A percentile compares a stretch with the other conserved stretches of the same genome.
Evolutionary conservation across 2,329 filamentous ascomycete genomes (phyloP).

Genomic region (Diaporthe sp.): DNA sequence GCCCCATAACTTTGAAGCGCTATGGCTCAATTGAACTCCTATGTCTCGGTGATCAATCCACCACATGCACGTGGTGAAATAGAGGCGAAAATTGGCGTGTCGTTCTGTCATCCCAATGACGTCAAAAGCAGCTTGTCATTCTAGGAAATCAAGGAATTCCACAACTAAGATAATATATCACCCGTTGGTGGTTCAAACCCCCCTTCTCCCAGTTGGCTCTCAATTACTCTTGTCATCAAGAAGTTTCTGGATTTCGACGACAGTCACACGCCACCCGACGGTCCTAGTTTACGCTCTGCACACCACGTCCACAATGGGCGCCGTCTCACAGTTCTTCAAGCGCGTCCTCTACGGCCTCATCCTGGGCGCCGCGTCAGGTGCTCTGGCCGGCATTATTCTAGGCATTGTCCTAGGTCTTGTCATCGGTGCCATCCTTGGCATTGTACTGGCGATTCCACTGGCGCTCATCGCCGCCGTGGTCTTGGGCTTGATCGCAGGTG

Average conservation of each 20-base stretch:
- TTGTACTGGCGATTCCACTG: conserved; percentile 17
- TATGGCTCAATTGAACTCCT: not conserved
- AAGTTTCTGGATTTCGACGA: too few species aligned
- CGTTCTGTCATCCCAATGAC: conserved; percentile 13
- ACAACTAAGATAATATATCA: not conserved
- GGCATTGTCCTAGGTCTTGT: conserved; percentile 26
- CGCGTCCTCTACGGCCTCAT: conserved; percentile 32
- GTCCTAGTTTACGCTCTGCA: not conserved
- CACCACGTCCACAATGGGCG: conserved; percentile 1
- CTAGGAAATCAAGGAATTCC: conserved; percentile 9
- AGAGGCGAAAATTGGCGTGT: not conserved
- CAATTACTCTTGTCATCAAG: not conserved
- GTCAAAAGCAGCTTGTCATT: conserved; percentile 12
- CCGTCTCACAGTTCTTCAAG: conserved; percentile 31
- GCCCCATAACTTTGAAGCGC: too few species aligned
- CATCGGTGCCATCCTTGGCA: conserved; percentile 21
- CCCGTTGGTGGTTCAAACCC: too few species aligned
- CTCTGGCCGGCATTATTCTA: conserved; percentile 10
- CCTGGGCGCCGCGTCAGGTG: conserved; percentile 18
- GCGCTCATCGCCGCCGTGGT: conserved; percentile 23
- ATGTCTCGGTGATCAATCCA: not conserved
- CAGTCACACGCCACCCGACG: not conserved
- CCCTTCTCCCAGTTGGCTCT: not conserved
- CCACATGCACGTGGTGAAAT: not conserved
- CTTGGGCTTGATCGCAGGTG: conserved; percentile 29